phyloP scores from a whole-genome alignment of 768 basidiomycete species.

The Pulveroboletus sp. region DNA sequence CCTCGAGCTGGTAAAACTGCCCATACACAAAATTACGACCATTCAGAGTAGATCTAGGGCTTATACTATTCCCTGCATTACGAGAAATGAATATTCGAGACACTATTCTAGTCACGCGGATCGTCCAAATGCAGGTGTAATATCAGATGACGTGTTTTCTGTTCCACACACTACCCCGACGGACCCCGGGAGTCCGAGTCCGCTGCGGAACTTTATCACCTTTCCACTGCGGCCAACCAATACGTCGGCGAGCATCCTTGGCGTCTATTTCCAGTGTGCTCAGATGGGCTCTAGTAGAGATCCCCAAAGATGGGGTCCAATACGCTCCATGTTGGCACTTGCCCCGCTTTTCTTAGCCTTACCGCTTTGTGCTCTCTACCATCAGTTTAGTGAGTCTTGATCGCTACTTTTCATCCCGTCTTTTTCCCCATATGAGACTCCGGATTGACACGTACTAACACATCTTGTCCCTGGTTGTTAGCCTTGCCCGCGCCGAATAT shows the following conservation, averaged over 20 bases:
- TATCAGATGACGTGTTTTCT: too few species aligned
- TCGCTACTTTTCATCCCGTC: neutral
- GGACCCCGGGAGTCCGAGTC: too few species aligned
- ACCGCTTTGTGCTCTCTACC: slow-evolving; percentile 45
- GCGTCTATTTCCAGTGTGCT: neutral
- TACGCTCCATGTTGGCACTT: slow-evolving; percentile 54
- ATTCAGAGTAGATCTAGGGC: too few species aligned
- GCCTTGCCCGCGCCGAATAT: slow-evolving; percentile 58
- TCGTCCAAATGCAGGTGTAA: too few species aligned
- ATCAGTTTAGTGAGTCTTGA: slow-evolving; percentile 45
- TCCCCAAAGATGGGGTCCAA: slow-evolving; percentile 49
- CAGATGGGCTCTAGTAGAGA: slow-evolving; percentile 6
- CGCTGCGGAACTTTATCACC: neutral
- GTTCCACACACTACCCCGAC: too few species aligned
- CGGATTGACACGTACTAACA: slow-evolving; percentile 1
- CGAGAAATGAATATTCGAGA: too few species aligned
- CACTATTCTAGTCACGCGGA: too few species aligned
- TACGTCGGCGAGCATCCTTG: too few species aligned
- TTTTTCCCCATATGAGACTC: neutral
- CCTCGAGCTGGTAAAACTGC: too few species aligned
- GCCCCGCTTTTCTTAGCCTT: slow-evolving; percentile 52
- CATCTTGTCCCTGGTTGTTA: slow-evolving; percentile 20
- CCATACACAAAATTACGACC: too few species aligned
- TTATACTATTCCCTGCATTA: too few species aligned
- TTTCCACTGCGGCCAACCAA: slow-evolving; percentile 1